Conservation (phyloP, 148 eudicot genomes). For the Vaccinium myrtillus region DNA sequence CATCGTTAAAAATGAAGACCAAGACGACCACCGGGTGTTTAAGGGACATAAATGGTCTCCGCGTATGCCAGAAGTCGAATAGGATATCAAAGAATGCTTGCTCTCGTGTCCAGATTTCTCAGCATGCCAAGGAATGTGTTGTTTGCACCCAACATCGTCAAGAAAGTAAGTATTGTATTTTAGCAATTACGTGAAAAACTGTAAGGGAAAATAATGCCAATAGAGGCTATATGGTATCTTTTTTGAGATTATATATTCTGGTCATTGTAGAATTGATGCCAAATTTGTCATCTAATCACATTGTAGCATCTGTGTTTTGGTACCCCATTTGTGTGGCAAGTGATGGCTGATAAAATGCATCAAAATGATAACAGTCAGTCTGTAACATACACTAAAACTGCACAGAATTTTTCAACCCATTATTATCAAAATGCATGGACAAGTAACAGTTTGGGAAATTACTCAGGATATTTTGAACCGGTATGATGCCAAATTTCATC, state of each 20-base stretch:
- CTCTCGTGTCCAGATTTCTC: conserved; percentile 49
- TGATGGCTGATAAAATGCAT: neutral
- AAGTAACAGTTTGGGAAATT: neutral
- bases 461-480: neutral
- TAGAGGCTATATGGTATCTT: neutral
- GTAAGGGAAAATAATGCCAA: neutral
- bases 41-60: conserved; percentile 68
- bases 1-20: conserved; percentile 82
- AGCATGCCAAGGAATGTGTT: conserved; percentile 37
- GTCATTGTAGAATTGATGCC: neutral
- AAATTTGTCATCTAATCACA: neutral
- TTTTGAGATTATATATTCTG: neutral
- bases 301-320: neutral
- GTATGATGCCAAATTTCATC: neutral
- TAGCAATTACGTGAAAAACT: neutral
- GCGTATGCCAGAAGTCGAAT: conserved; percentile 67
- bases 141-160: conserved; percentile 32
- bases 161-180: conserved; percentile 44
- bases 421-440: neutral
- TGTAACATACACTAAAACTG: neutral
- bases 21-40: conserved; percentile 55
- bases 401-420: neutral
- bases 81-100: conserved; percentile 62
- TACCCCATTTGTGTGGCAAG: neutral
- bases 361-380: neutral